Percentiles rank a stretch among this genome's conserved stretches.
These are phyloP conservation scores for Ricinus communis DNA, from an alignment of 345 rosid species.

Conservation along the genomic window DNA sequence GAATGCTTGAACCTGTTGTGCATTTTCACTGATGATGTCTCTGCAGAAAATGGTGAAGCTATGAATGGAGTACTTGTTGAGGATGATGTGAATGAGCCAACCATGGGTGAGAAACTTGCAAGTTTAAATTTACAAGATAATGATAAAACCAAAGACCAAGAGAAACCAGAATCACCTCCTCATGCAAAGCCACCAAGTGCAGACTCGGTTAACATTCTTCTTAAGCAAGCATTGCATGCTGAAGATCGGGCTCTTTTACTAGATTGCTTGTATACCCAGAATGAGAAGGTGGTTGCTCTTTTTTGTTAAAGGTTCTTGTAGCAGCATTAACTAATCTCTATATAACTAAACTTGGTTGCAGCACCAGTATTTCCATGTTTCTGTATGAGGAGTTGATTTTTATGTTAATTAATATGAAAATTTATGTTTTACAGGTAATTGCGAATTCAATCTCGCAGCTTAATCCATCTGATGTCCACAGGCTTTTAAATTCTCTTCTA, in stretches of 20 bases:
- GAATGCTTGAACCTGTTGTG: not conserved
- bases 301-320: not conserved
- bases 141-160: slow-evolving; percentile 31
- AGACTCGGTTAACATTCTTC: slow-evolving; percentile 75
- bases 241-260: slow-evolving; percentile 83
- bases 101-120: slow-evolving; percentile 89
- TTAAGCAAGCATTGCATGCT: slow-evolving; percentile 85
- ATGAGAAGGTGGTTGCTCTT: slow-evolving; percentile 61
- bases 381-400: not conserved
- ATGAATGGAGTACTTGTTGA: slow-evolving; percentile 63
- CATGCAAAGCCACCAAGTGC: slow-evolving; percentile 73
- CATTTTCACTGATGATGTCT: slow-evolving; percentile 1
- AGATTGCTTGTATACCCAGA: slow-evolving; percentile 87
- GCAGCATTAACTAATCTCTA: not conserved
- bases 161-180: slow-evolving; percentile 35
- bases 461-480: slow-evolving; percentile 73
- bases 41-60: slow-evolving; percentile 56
- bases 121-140: slow-evolving; percentile 47
- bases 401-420: not conserved
- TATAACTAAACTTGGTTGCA: not conserved
- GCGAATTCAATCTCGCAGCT: slow-evolving; percentile 70
- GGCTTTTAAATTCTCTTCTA: slow-evolving; percentile 68
- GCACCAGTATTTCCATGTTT: not conserved
- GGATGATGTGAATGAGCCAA: slow-evolving; percentile 71
- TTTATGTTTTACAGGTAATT: slow-evolving; percentile 60